A percentile compares a stretch with the other conserved stretches of the same genome.
phyloP scores from a whole-genome alignment of 1,139 yeast species.

The Sugiyamaella paludigena region DNA sequence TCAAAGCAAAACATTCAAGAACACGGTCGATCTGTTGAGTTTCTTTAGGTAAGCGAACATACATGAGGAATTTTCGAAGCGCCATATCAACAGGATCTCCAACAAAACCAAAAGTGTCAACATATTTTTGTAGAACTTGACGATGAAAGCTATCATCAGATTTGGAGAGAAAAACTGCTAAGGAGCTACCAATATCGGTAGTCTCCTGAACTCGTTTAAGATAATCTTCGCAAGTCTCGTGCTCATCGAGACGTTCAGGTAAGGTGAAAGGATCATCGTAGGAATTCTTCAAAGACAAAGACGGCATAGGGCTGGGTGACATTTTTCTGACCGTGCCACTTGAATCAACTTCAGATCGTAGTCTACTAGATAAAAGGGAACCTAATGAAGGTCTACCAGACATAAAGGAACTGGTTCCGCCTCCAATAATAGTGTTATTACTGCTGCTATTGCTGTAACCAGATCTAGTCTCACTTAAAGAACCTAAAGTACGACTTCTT shows the following conservation, averaged over 20 bases:
- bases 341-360: slow-evolving; percentile 19
- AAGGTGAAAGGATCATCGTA: slow-evolving; percentile 7
- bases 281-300: slow-evolving; percentile 5
- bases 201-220: slow-evolving; percentile 35
- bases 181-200: slow-evolving; percentile 38
- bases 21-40: slow-evolving; percentile 70
- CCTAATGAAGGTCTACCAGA: slow-evolving; percentile 22
- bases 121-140: slow-evolving; percentile 41
- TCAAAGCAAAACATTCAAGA: slow-evolving; percentile 51
- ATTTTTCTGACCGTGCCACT: not conserved
- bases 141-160: slow-evolving; percentile 40
- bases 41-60: slow-evolving; percentile 60
- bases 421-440: not conserved
- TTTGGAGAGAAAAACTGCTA: slow-evolving; percentile 42
- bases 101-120: slow-evolving; percentile 45
- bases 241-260: slow-evolving; percentile 35
- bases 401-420: slow-evolving; percentile 2
- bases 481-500: slow-evolving; percentile 26
- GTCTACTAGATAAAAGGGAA: slow-evolving; percentile 21
- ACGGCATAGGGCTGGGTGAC: slow-evolving; percentile 9
- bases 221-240: slow-evolving; percentile 41
- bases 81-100: slow-evolving; percentile 62
- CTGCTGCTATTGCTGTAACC: slow-evolving; percentile 8
- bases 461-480: slow-evolving; percentile 14
- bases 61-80: slow-evolving; percentile 54